Base-by-base conservation (phyloP, 2,329 filamentous ascomycete genomes). In the Cercospora janseana region DNA sequence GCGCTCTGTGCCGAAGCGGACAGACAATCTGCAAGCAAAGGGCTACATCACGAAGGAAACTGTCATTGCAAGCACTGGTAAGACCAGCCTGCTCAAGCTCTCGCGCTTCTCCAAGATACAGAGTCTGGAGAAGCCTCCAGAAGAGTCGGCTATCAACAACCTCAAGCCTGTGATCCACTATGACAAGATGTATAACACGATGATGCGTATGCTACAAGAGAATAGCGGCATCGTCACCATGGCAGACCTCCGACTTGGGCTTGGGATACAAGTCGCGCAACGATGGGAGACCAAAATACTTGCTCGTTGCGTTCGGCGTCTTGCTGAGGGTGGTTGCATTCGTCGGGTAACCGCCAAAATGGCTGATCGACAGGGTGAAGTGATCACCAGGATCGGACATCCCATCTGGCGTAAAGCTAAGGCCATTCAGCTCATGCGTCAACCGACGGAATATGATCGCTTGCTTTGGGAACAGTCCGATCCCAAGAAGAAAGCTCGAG, bases 21-120 rank as follows among this genome's bases (percentile, higher is more conserved):
- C 82, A 3, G 78, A 83, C 54, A 66, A 70, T 3, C 69, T 85
- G 29, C 72, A 74, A 4, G 65, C 70, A 27, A 82, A 79, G 56
- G 81, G 81, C 0, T 84, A 85, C 61, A 83, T 85, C 46, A 72
- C 76, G 31, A 85, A 85, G 60, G 70, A 71, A 45, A 62, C 68
- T 6, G 71, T 79, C 13, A 70, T 77, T 23, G 68, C 71, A 16
- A 72, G 72, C 50, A 72, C 74, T 3, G 66, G 72, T 4, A 74
- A 76, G 37, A 83, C 81, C 0, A 83, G 79, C 63, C 65, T 81
- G 5, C 78, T 80, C 21, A 77, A 72, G 2, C 69, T 82, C 51
- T 74, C 72, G 51, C 76, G 72, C 59, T 82, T 51, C 51, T 64
- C 52, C 10, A 59, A 52, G 8, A 55, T 58, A 16, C 62, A 63